Evolutionary conservation across 306 rosid genomes (phyloP), one percentile per base, ranked within the genome.

Genomic region (Sesbania bispinosa): DNA sequence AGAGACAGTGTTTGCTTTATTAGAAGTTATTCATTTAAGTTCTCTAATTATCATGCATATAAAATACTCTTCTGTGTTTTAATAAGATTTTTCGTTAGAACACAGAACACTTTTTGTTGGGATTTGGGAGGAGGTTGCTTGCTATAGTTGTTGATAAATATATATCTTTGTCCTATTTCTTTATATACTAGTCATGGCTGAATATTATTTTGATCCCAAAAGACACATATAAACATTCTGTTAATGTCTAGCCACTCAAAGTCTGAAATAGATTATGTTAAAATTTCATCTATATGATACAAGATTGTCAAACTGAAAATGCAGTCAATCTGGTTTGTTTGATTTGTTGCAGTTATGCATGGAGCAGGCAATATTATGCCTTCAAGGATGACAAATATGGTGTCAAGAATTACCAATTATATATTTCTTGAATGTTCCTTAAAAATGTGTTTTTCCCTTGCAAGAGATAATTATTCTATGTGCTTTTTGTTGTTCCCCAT

Each of bases 1-100:
- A 83, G 92, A 60, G 53, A 39, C 46, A 35, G 45, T 62, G 41
- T 62, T 60, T 76, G 33, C 35, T 61, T 48, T 63, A 24, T 53
- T 54, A 50, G 7, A 20, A 35, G 10, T 41, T 60, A 1, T 55
- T 69, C 45, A 23, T 74, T 29, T 48, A 24, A 39, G 6, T 24
- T 32, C 59, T 71, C 23, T 21, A 8, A 46, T 71, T 45, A 19
- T 35, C 11, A 32, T 65, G 19, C 33, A 33, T 41, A 14, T 41
- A 57, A 13, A 57, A 14, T 55, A 19, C 43, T 21, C 16, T 36
- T 36, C 6, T 39, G 20, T 32, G 53, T 46, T n/a, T 14, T 52
- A 13, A 7, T 42, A 29, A 18, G 13, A 54, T 38, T 27, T 67
- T 33, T 23, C 5, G 54, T 7, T 1, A 14, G 41, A 10, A 63